A percentile compares a stretch with the other conserved stretches of the same genome.
phyloP scores from a whole-genome alignment of 106 monocot genomes.

The Dendrobium huoshanense region DNA sequence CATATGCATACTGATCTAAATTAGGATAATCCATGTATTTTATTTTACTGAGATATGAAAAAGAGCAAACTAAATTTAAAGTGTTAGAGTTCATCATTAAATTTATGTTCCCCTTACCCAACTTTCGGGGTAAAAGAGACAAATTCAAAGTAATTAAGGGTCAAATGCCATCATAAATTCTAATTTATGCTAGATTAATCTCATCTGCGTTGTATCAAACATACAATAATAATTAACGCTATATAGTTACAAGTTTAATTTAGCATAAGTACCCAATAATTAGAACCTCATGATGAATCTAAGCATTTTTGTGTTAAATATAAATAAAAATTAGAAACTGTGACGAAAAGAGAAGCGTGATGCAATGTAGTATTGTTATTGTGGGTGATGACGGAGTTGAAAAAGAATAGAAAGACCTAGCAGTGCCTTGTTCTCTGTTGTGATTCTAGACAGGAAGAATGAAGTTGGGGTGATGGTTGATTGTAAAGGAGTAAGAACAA shows the following conservation, averaged over 20 bases:
- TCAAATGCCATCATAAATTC: background rate
- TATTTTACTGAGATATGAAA: background rate
- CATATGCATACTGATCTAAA: background rate
- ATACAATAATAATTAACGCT: background rate
- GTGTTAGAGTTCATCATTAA: background rate
- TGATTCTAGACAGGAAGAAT: too few relatives aligned
- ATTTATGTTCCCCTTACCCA: background rate
- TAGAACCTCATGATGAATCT: background rate
- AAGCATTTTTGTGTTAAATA: background rate
- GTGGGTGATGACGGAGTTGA: background rate
- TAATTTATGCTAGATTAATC: background rate
- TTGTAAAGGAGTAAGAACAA: background rate
- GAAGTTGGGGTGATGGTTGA: background rate
- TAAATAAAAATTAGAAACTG: background rate
- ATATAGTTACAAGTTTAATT: background rate
- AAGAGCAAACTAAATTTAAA: background rate
- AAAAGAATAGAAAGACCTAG: background rate
- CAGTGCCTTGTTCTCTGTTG: too few relatives aligned
- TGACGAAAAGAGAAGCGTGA: background rate
- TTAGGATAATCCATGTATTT: background rate
- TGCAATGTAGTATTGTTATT: background rate
- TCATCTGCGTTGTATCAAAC: background rate
- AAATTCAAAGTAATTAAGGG: background rate
- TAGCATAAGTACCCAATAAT: background rate
- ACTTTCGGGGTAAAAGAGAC: background rate